Conservation (phyloP, 2,329 filamentous ascomycete species). For the Aureobasidium sp. region DNA sequence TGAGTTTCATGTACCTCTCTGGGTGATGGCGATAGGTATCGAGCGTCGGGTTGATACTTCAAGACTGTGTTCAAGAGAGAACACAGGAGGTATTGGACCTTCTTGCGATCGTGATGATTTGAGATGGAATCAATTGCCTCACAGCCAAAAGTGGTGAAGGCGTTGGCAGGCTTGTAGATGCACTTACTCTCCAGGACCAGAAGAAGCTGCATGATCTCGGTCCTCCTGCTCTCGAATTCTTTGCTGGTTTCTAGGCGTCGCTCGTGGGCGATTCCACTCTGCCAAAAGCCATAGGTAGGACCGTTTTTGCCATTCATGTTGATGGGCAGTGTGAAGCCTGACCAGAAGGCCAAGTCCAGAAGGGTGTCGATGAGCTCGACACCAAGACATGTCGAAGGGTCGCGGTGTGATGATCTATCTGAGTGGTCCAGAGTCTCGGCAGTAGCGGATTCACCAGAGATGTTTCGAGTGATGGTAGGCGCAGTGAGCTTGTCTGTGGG, state of each 20-base stretch:
- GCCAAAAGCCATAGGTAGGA: conserved; percentile 90
- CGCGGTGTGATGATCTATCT: neutral
- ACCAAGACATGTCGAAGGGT: conserved; percentile 36
- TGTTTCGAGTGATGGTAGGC: neutral
- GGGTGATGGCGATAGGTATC: conserved; percentile 44
- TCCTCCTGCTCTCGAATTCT: conserved; percentile 87
- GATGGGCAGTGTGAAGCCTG: conserved; percentile 74
- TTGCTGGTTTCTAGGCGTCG: conserved; percentile 79
- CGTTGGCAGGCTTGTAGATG: conserved; percentile 76
- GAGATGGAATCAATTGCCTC: conserved; percentile 16
- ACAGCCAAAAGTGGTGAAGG: conserved; percentile 8
- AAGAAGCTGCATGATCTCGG: conserved; percentile 79
- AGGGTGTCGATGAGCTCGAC: conserved; percentile 90
- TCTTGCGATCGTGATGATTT: conserved; percentile 16
- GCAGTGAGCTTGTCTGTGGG: neutral
- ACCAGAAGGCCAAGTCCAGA: conserved; percentile 83
- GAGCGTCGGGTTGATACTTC: conserved; percentile 91
- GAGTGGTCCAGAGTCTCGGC: neutral
- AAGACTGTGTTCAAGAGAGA: conserved; percentile 90
- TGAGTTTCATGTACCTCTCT: conserved; percentile 19
- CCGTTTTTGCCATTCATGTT: conserved; percentile 37
- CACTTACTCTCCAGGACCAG: conserved; percentile 82
- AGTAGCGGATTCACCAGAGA: conserved; percentile 44
- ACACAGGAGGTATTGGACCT: conserved; percentile 49
- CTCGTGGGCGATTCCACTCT: conserved; percentile 94